Evolutionary conservation across 139 green algal species (phyloP), one percentile per base, ranked within the genome.

Genomic region (Mesostigma viride): DNA sequence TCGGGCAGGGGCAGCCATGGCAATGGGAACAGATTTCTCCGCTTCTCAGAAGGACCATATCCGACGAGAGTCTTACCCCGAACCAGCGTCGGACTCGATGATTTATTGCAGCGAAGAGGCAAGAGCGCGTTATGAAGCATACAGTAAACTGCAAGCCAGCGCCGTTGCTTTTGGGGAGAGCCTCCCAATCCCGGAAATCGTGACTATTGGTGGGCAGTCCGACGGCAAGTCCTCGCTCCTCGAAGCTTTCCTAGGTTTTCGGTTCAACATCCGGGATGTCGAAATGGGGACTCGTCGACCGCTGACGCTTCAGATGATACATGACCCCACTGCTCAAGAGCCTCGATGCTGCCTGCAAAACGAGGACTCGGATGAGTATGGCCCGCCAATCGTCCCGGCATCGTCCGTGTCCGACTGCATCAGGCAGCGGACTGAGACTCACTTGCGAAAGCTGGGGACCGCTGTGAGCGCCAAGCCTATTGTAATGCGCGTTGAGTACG

Each of bases 121-220:
- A n/a, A n/a, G n/a, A n/a, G n/a, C n/a, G n/a, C n/a, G n/a, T n/a
- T n/a, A n/a, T n/a, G n/a, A n/a, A n/a, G n/a, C n/a, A n/a, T n/a
- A n/a, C n/a, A n/a, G n/a, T n/a, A n/a, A n/a, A n/a, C n/a, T 62
- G 53, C 53, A 62, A 14, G 53, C 53, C 53, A 34, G n/a, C 11
- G 53, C 53, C 11, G 53, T 62, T 24, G 53, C 53, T 6, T 31
- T 62, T 31, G 53, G 53, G 53, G 53, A 32, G 26, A 31, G 53
- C 53, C 75, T 96, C 4, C 83, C 87, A 1, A 94, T 96, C 27
- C 90, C 90, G 3, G 90, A 96, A 64, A 94, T 96, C 26, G 89
- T 96, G 3, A 88, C 85, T 1, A 87, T 96, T 58, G 90, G 90
- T 0, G 90, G 90, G 2, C 90, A 96, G 73, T 86, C 70, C 1